A percentile compares a stretch with the other conserved stretches of the same genome.
Evolutionary conservation across 495 filamentous ascomycete species (phyloP).

Genomic region (Margaritispora aquatica): DNA sequence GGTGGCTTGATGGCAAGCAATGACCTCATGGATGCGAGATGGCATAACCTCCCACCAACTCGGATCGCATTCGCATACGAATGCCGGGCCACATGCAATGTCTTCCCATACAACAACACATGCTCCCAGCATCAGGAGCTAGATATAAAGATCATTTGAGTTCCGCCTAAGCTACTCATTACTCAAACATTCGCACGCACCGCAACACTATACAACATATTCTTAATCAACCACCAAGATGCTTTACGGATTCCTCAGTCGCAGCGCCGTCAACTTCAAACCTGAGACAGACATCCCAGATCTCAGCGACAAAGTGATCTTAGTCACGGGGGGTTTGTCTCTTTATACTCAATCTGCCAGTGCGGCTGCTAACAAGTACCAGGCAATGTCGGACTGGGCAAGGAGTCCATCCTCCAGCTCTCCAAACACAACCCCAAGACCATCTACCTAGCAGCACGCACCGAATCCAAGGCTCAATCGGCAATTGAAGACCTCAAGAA

Average conservation of each 20-base stretch:
- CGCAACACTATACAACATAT: neutral
- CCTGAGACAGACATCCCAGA: slow-evolving; percentile 52
- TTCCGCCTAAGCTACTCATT: neutral
- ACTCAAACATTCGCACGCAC: neutral
- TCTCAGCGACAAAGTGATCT: slow-evolving; percentile 50
- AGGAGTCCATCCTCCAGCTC: slow-evolving; percentile 56
- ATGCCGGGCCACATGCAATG: neutral
- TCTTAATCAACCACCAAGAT: neutral
- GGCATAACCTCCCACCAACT: neutral
- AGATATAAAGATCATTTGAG: neutral
- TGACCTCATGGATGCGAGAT: too few species aligned
- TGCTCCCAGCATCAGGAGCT: neutral
- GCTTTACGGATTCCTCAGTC: slow-evolving; percentile 6
- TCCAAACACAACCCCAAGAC: slow-evolving; percentile 51
- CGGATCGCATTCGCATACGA: neutral
- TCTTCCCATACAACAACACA: too few species aligned
- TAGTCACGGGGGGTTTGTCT: slow-evolving; percentile 54
- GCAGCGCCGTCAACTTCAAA: slow-evolving; percentile 30
- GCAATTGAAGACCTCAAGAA: slow-evolving; percentile 45
- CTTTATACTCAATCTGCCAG: neutral
- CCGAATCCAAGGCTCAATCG: slow-evolving; percentile 40
- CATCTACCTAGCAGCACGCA: slow-evolving; percentile 60
- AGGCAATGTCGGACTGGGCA: slow-evolving; percentile 64
- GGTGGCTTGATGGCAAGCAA: neutral
- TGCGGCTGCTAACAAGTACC: neutral